Percentiles rank a stretch among this genome's conserved stretches.
These are phyloP conservation scores for Backusella circina DNA, from an alignment of 192 early-diverging fungal genomes.

Conservation along the genomic window DNA sequence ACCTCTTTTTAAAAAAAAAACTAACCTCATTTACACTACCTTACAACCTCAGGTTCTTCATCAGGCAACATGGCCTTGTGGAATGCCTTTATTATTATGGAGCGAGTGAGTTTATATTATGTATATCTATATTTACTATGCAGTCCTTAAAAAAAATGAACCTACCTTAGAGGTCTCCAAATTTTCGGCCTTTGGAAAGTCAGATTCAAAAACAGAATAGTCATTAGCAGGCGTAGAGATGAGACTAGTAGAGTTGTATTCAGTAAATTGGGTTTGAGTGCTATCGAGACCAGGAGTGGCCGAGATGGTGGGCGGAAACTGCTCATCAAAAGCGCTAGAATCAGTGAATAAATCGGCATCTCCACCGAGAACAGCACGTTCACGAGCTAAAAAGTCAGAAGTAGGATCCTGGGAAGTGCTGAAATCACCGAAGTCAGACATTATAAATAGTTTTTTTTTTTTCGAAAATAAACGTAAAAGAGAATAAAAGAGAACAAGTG, in stretches of 20 bases:
- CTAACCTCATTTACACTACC: background rate
- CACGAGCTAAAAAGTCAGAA: slow-evolving; percentile 73
- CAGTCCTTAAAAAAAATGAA: too few relatives aligned
- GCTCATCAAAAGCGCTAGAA: background rate
- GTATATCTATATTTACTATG: too few relatives aligned
- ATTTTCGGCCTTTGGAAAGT: slow-evolving; percentile 35
- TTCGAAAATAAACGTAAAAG: background rate
- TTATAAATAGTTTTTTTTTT: background rate
- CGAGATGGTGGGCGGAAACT: slow-evolving; percentile 1
- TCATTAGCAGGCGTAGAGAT: background rate
- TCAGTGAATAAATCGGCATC: slow-evolving; percentile 61
- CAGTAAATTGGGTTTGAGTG: background rate
- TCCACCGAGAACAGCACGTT: slow-evolving; percentile 67
- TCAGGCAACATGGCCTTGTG: slow-evolving; percentile 33
- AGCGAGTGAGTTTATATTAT: too few relatives aligned
- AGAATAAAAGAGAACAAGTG: background rate
- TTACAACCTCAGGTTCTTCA: slow-evolving; percentile 24
- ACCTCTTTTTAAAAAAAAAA: background rate
- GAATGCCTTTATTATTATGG: slow-evolving; percentile 18
- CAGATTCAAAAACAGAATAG: slow-evolving; percentile 30
- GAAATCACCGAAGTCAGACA: slow-evolving; percentile 46
- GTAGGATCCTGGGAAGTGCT: slow-evolving; percentile 53
- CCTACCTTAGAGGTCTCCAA: slow-evolving; percentile 37
- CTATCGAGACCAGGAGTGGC: background rate
- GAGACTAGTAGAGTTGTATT: background rate